A percentile compares a stretch with the other conserved stretches of the same genome.
Conservation (phyloP, 495 filamentous ascomycete species). For the Neurospora sp. region DNA sequence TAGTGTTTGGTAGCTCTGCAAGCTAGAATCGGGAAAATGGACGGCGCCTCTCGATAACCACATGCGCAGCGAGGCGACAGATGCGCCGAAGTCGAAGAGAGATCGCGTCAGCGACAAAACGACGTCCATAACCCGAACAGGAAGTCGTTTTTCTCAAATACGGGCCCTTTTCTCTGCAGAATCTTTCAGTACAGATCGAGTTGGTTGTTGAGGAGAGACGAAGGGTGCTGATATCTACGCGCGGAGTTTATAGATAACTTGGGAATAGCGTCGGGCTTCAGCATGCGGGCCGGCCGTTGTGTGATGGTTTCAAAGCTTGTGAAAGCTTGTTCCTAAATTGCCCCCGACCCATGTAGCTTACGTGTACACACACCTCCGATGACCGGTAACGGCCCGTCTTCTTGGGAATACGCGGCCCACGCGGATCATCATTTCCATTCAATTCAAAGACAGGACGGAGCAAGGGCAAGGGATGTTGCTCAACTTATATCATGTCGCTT, state of each 20-base stretch:
- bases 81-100: not conserved
- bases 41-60: not conserved
- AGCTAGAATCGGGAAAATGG: not conserved
- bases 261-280: not conserved
- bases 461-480: not conserved
- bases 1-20: not conserved
- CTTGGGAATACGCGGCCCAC: not conserved
- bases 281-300: not conserved
- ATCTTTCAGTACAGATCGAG: not conserved
- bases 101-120: not conserved
- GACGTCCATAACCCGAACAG: not conserved
- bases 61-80: not conserved
- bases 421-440: not conserved
- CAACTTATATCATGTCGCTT: not conserved
- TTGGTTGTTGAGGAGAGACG: not conserved
- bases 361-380: not conserved
- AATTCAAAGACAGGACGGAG: not conserved
- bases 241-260: not conserved
- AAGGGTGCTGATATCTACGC: not conserved
- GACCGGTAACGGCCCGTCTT: not conserved
- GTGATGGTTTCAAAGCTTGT: not conserved
- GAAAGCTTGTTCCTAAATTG: not conserved
- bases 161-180: not conserved
- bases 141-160: not conserved
- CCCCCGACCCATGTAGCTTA: not conserved